These are phyloP conservation scores for Viola odorata DNA, from an alignment of 345 rosid genomes.

Conservation along the genomic window DNA sequence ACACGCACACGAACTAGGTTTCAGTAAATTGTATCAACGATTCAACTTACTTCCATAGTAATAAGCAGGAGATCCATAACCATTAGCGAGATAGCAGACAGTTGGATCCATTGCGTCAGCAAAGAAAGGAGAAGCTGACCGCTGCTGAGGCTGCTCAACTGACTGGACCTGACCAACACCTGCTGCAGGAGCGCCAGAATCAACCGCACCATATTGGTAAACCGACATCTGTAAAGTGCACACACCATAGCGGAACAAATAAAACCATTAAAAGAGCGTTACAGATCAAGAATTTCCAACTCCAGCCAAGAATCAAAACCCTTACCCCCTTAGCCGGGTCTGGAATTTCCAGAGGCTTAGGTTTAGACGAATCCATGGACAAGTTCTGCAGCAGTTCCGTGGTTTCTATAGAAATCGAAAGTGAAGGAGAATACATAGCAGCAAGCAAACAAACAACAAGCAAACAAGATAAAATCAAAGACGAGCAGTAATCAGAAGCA, in stretches of 20 bases:
- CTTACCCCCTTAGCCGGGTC: slow-evolving; percentile 73
- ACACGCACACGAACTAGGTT: no score
- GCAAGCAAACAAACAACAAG: not conserved
- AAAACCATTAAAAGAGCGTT: not conserved
- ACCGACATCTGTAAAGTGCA: slow-evolving; percentile 39
- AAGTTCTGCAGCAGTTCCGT: slow-evolving; percentile 78
- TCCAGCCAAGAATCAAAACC: not conserved
- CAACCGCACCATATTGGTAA: slow-evolving; percentile 61
- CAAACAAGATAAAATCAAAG: slow-evolving; percentile 1
- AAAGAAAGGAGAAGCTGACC: slow-evolving; percentile 51
- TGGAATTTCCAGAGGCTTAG: slow-evolving; percentile 55
- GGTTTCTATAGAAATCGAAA: slow-evolving; percentile 44
- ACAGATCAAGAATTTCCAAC: not conserved
- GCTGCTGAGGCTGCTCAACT: slow-evolving; percentile 23
- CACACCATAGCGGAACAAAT: not conserved
- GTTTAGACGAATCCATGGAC: slow-evolving; percentile 52
- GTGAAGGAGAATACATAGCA: slow-evolving; percentile 41
- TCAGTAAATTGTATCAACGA: not conserved
- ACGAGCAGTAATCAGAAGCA: slow-evolving; percentile 1
- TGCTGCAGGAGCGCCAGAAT: slow-evolving; percentile 26
- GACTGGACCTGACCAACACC: slow-evolving; percentile 54
- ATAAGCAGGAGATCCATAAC: slow-evolving; percentile 41
- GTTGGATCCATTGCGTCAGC: slow-evolving; percentile 59
- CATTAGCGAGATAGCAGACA: slow-evolving; percentile 57
- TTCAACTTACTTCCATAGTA: slow-evolving; percentile 46